These are phyloP conservation scores for Aaosphaeria arxii DNA, from an alignment of 2,329 filamentous ascomycete species.

Conservation along the genomic window DNA sequence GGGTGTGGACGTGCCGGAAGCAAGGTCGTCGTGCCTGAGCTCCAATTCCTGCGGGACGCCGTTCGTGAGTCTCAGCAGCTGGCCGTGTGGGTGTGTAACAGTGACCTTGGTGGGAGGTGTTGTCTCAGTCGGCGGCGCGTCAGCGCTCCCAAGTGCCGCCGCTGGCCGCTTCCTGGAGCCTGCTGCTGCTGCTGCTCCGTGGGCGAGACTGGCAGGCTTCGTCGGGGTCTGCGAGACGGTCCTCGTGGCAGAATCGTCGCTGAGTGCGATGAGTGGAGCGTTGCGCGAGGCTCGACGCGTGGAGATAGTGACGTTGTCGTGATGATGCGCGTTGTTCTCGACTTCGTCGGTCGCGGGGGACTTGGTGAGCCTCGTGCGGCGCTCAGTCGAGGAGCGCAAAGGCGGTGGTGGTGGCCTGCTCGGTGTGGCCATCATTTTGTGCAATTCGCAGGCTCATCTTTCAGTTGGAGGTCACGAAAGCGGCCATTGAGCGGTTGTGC, in stretches of 20 bases:
- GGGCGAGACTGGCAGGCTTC: slow-evolving; percentile 13
- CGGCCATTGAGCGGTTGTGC: slow-evolving; percentile 25
- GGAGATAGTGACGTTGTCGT: slow-evolving; percentile 18
- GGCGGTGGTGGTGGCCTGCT: slow-evolving; percentile 18
- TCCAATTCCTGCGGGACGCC: slow-evolving; percentile 37
- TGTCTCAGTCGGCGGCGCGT: slow-evolving; percentile 17
- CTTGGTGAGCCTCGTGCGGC: slow-evolving; percentile 24
- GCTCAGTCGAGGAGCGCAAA: slow-evolving; percentile 23
- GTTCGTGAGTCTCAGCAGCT: slow-evolving; percentile 42
- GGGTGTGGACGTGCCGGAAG: slow-evolving; percentile 30
- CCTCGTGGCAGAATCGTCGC: slow-evolving; percentile 17
- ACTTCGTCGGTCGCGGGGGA: slow-evolving; percentile 24
- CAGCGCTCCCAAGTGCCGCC: slow-evolving; percentile 14
- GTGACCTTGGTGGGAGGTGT: slow-evolving; percentile 43
- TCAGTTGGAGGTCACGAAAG: slow-evolving; percentile 11
- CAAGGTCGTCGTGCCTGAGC: slow-evolving; percentile 29
- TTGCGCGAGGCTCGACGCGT: slow-evolving; percentile 26
- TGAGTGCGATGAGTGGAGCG: slow-evolving; percentile 19
- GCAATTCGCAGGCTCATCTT: slow-evolving; percentile 28
- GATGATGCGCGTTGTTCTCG: slow-evolving; percentile 13
- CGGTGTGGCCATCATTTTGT: slow-evolving; percentile 23
- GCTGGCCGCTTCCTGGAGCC: slow-evolving; percentile 30
- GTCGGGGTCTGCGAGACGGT: slow-evolving; percentile 8
- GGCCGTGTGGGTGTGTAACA: slow-evolving; percentile 42
- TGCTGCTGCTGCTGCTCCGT: slow-evolving; percentile 6